Evolutionary conservation across 1,284 basidiomycete species (phyloP), one percentile per base, ranked within the genome.

Genomic region (Chondrostereum purpureum): DNA sequence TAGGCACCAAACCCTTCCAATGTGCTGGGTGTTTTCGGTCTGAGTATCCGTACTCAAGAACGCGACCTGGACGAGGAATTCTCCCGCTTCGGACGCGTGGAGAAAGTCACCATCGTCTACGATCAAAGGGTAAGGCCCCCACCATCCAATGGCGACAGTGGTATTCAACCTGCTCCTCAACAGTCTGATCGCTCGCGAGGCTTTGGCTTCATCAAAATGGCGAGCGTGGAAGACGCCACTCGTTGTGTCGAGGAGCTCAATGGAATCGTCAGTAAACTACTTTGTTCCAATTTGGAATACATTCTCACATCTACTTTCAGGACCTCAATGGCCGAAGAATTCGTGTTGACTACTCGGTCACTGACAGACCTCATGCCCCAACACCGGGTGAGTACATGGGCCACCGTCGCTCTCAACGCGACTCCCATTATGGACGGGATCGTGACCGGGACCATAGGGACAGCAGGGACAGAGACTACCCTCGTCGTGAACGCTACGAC

Each of bases 351-450:
- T 99, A 88, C 62, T 97, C 92, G 1, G 88, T 95, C 35, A 99
- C 96, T 3, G 81, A 88, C 52, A 82, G 89, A 45, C 88, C 95
- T 19, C 95, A 99, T 67, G 84, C 89, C 12, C 92, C 96, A 8
- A 99, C 95, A 12, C 95, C 96, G 3, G 95, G 95, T 52, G 90
- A 97, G 68, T 99, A 99, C 69, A 94, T 94, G 86, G 92, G 93
- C 13, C 87, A 90, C 56, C 83, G 88, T 54, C 83, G 88, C 41
- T 61, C 75, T 2, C 75, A 77, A 57, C 64, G 67, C 20, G 62
- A 69, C 43, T 64, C 73, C 31, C 63, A 66, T 43, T 43, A 46
- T 16, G 47, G 64, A 48, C 60, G 70, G 27, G 68, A 71, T 49
- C 56, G 59, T 39, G 56, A 63, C 43, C 62, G 70, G 22, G 68